Conservation (phyloP, 495 filamentous ascomycete genomes). For the Sordaria brevicollis region DNA sequence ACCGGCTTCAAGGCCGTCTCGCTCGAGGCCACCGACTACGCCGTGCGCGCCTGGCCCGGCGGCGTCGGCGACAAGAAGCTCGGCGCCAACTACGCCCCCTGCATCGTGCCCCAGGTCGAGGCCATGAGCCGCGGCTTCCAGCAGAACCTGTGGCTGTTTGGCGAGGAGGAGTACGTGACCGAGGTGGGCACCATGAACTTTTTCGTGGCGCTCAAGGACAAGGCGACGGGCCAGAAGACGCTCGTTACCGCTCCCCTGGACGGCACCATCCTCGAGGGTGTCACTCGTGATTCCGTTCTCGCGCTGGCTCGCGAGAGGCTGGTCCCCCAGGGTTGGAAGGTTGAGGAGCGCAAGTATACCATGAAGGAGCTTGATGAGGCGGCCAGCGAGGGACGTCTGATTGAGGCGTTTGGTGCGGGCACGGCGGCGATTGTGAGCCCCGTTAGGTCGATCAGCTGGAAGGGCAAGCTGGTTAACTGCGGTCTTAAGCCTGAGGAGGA, state of each 20-base stretch:
- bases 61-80: slow-evolving; percentile 97
- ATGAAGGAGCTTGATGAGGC: slow-evolving; percentile 78
- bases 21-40: slow-evolving; percentile 86
- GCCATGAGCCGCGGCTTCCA: slow-evolving; percentile 86
- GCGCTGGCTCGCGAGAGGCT: slow-evolving; percentile 73
- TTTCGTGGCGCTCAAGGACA: slow-evolving; percentile 71
- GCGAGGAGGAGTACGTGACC: slow-evolving; percentile 85
- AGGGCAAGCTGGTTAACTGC: slow-evolving; percentile 66
- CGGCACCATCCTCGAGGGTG: slow-evolving; percentile 93
- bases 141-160: slow-evolving; percentile 97
- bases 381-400: slow-evolving; percentile 67
- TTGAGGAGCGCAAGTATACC: slow-evolving; percentile 79
- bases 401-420: slow-evolving; percentile 89
- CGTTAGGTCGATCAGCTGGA: slow-evolving; percentile 78
- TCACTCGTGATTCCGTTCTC: slow-evolving; percentile 82
- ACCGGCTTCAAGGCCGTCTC: slow-evolving; percentile 95
- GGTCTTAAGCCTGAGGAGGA: slow-evolving; percentile 67
- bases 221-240: slow-evolving; percentile 78
- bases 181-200: slow-evolving; percentile 99
- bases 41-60: slow-evolving; percentile 94
- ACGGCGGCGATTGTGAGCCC: slow-evolving; percentile 82
- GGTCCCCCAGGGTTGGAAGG: slow-evolving; percentile 73
- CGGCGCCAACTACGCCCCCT: slow-evolving; percentile 95
- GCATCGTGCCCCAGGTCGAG: slow-evolving; percentile 84
- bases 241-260: slow-evolving; percentile 87